These are phyloP conservation scores for Aspergillus intermedius DNA, from an alignment of 2,329 filamentous ascomycete species.

Conservation along the genomic window DNA sequence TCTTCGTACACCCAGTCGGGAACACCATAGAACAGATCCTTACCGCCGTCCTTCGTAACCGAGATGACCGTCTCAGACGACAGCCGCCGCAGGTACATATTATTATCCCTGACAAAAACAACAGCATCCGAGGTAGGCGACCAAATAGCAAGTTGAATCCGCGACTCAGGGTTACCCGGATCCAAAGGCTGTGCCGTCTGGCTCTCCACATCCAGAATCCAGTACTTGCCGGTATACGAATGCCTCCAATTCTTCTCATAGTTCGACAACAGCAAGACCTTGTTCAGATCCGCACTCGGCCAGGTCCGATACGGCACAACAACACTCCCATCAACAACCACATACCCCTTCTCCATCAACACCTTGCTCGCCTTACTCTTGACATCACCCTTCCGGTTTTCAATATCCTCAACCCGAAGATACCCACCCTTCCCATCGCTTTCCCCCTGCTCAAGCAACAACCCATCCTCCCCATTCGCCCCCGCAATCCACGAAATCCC, in stretches of 20 bases:
- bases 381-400: conserved; percentile 44
- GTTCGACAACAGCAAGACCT: conserved; percentile 74
- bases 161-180: conserved; percentile 55
- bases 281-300: conserved; percentile 78
- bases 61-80: conserved; percentile 55
- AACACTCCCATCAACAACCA: conserved; percentile 53
- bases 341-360: conserved; percentile 64
- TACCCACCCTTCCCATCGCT: conserved; percentile 57
- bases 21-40: conserved; percentile 87
- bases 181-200: conserved; percentile 74
- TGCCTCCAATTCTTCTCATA: conserved; percentile 76
- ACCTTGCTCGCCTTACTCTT: conserved; percentile 53
- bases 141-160: conserved; percentile 81
- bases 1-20: conserved; percentile 97
- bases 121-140: conserved; percentile 80
- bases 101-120: conserved; percentile 86
- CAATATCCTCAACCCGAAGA: conserved; percentile 80
- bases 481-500: conserved; percentile 43
- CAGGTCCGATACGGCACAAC: conserved; percentile 57
- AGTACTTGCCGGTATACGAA: conserved; percentile 80
- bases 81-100: conserved; percentile 72
- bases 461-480: conserved; percentile 59
- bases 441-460: conserved; percentile 66
- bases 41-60: conserved; percentile 80
- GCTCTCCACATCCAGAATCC: conserved; percentile 80